Base-by-base conservation (phyloP, 2,329 filamentous ascomycete genomes). In the Pestalotiopsis fici region DNA sequence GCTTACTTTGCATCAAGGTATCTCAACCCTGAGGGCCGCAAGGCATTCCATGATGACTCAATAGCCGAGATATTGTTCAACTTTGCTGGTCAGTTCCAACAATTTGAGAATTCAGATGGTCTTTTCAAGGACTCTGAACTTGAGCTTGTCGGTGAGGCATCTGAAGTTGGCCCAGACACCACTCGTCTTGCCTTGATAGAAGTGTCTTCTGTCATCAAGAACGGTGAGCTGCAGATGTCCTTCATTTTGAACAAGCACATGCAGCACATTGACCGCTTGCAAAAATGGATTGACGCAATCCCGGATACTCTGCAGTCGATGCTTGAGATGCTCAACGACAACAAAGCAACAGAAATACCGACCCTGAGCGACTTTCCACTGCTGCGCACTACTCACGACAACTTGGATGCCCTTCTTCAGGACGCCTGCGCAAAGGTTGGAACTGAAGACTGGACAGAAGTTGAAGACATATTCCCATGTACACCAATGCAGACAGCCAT, bases 1-100 rank as follows among this genome's bases (percentile, higher is more conserved):
- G 72, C 76, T 0, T 82, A 82, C 69, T 83, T 83, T 68, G 76
- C 79, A 0, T 74, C 74, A 2, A 74, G 76, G 4, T 76, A 77
- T 63, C 72, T 79, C 60, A 78, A 70, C 43, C 65, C 71, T 25
- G 71, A 74, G 1, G 77, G 77, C 1, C 70, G 67, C 1, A 68
- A 79, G 50, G 69, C 75, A 28, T 81, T 79, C 69, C 67, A 69
- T 1, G 70, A 77, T 1, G 77, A 81, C 67, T 74, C 74, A n/a
- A 72, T 76, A 0, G 78, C 83, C 68, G 85, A 87, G 69, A 69
- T 71, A 4, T 65, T 67, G 12, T 69, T 71, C 63, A 71, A 71
- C 64, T 71, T 69, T 39, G 59, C 63, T 11, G 70, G 70, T 12
- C 54, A 59, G 4, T 71, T 66, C 35, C 70, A 71, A 25, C 70